Base-by-base conservation (phyloP, 139 green algal genomes). In the Micractinium conductrix region DNA sequence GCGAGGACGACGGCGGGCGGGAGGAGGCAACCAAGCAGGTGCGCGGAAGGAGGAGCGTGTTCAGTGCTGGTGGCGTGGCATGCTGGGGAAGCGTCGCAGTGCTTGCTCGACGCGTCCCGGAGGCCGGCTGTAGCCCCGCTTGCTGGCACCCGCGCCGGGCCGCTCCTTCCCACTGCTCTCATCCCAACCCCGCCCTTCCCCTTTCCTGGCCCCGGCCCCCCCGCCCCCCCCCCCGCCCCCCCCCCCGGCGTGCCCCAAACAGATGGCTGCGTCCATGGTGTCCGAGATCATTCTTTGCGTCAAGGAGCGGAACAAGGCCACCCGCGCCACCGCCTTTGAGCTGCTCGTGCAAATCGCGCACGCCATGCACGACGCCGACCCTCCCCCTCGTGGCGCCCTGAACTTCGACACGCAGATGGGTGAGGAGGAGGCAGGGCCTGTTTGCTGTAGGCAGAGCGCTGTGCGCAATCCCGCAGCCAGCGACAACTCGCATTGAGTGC, bases 251-350 rank as follows among this genome's bases (percentile, higher is more conserved):
- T n/a, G n/a, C n/a, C n/a, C n/a, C n/a, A n/a, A n/a, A 33, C 65
- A 91, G 89, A 81, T 93, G 71, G 87, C 94, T 44, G 75, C 85
- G 0, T 63, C 60, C n/a, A 88, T 98, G 80, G 91, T 99, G 67
- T 90, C 87, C 4, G 97, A 99, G 85, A 94, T 99, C 38, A 92
- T 98, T 70, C 88, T 99, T 55, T 93, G 90, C n/a, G 93, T 94
- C n/a, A 99, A 99, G 89, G 97, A 99, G 92, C 82, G 91, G 28
- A 98, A 98, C 89, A 91, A 86, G 69, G 95, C 93, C 90, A 97
- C 97, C 1, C 92, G 96, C 10, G 83, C 84, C 16, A 90, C 91
- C 17, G 97, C 97, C 0, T 99, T 97, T 85, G 90, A 94, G 33
- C 91, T 99, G 58, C 86, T 99, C 22, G 93, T 99, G 28, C 88